Percentiles rank a stretch among this genome's conserved stretches.
phyloP scores from a whole-genome alignment of 1,139 yeast species.

The Geotrichum australiense region DNA sequence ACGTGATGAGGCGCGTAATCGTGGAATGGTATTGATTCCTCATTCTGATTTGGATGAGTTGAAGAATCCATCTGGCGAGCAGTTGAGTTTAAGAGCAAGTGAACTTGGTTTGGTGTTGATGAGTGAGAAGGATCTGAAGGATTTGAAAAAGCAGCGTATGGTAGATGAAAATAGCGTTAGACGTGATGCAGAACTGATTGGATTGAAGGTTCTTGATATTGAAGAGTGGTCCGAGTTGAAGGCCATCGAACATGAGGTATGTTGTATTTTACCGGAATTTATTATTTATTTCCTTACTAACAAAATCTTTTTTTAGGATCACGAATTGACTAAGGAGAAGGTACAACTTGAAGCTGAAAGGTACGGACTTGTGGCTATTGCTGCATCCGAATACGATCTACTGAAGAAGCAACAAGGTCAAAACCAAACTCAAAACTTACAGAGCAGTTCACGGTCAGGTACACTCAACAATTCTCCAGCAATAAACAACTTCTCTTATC shows the following conservation, averaged over 20 bases:
- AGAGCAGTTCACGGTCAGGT: too few species aligned
- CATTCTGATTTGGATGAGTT: constrained; percentile 14
- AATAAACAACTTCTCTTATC: too few species aligned
- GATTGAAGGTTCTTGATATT: constrained; percentile 28
- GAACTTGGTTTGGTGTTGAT: constrained; percentile 14
- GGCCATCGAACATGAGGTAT: not conserved
- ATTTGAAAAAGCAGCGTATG: constrained; percentile 10
- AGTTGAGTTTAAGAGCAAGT: constrained; percentile 24
- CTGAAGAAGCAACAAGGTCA: constrained; percentile 19
- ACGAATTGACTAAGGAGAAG: constrained; percentile 18
- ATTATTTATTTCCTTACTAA: not conserved
- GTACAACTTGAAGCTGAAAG: constrained; percentile 21
- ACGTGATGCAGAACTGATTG: constrained; percentile 18
- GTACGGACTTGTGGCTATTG: constrained; percentile 39
- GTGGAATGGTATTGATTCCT: constrained; percentile 15
- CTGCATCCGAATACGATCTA: constrained; percentile 29
- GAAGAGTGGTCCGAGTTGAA: constrained; percentile 22
- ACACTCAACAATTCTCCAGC: not conserved
- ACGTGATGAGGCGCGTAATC: constrained; percentile 9
- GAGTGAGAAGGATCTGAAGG: constrained; percentile 20
- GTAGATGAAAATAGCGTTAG: constrained; percentile 11
- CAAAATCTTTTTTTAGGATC: not conserved
- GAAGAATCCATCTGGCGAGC: constrained; percentile 21
- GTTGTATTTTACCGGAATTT: not conserved
- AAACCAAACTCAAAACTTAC: constrained; percentile 3